Evolutionary conservation across 768 basidiomycete genomes (phyloP), one percentile per base, ranked within the genome.

Genomic region (Leccinellum rugosiceps): DNA sequence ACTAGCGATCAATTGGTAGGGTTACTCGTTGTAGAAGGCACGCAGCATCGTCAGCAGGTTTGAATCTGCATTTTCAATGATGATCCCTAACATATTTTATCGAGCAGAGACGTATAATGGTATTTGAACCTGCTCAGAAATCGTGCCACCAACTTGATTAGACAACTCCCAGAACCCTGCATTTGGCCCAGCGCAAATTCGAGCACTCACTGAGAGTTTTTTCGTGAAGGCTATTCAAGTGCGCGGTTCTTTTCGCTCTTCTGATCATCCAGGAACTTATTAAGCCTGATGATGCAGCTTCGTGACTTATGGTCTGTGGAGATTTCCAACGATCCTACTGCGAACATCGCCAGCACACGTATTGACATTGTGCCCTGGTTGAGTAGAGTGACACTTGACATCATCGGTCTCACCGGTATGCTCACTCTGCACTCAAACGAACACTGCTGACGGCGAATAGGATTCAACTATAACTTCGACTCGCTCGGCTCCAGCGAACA

Each of bases 111-210:
- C 61, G 60, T 15, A 65, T 74, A 19, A 71, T 77, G 73, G 73
- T 73, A 53, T 3, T 38, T 17, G 31, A 6, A 15, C 14, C 25
- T 25, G 1, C 25, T 4, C 14, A n/a, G 21, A 46, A 25, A 23
- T 19, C 34, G 4, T 34, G 6, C 6, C 2, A 26, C 23, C 14
- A 25, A 13, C 10, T 41, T 55, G 41, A 55, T n/a, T 50, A 9
- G 47, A 50, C 9, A 2, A 10, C 13, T 14, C 34, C 9, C 44
- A 78, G 86, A 88, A 87, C 59, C 86, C 86, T 13, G 85, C 85
- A 0, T 89, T 89, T 61, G 84, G 86, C 1, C 75, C 77, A 3
- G 70, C 77, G 1, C 85, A 86, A 61, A 77, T 87, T 38, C 75
- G 85, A 2, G 81, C 80, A 44, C 64, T 87, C 13, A 83, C 83